Conservation (phyloP, 202 grass and related monocot species). For the Setaria italica region DNA sequence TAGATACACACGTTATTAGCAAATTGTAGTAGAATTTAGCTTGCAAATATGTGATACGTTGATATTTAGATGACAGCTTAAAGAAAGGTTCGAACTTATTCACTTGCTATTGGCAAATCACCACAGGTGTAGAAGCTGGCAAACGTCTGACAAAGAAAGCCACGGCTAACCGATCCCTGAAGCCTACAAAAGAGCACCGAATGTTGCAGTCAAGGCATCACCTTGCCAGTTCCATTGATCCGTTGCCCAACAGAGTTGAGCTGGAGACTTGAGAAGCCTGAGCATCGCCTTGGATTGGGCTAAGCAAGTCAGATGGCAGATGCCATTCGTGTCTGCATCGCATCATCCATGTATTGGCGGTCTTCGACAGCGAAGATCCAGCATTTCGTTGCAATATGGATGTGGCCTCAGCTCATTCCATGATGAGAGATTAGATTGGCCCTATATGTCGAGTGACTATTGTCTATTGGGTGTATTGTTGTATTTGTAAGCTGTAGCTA, state of each 20-base stretch:
- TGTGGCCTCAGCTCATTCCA: neutral
- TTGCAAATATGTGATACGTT: neutral
- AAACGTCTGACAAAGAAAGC: slow-evolving; percentile 32
- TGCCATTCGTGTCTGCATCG: neutral
- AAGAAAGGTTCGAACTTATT: neutral
- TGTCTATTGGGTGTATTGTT: slow-evolving; percentile 20
- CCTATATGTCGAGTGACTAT: neutral
- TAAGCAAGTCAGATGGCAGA: neutral
- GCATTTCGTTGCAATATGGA: neutral
- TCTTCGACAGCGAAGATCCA: neutral
- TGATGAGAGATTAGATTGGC: neutral
- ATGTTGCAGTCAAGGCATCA: slow-evolving; percentile 36
- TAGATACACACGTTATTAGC: neutral
- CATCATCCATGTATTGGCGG: neutral
- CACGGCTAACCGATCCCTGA: slow-evolving; percentile 27
- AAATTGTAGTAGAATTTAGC: neutral
- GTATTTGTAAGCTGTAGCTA: slow-evolving; percentile 27
- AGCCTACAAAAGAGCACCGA: slow-evolving; percentile 23
- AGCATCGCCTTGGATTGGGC: neutral
- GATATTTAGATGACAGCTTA: neutral
- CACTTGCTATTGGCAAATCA: slow-evolving; percentile 3
- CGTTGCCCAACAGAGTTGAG: slow-evolving; percentile 46
- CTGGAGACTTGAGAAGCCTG: slow-evolving; percentile 42
- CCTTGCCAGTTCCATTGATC: slow-evolving; percentile 36
- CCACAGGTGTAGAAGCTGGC: slow-evolving; percentile 46